A percentile compares a stretch with the other conserved stretches of the same genome.
Conservation (phyloP, 2,329 filamentous ascomycete species). For the Diaporthe longicolla region DNA sequence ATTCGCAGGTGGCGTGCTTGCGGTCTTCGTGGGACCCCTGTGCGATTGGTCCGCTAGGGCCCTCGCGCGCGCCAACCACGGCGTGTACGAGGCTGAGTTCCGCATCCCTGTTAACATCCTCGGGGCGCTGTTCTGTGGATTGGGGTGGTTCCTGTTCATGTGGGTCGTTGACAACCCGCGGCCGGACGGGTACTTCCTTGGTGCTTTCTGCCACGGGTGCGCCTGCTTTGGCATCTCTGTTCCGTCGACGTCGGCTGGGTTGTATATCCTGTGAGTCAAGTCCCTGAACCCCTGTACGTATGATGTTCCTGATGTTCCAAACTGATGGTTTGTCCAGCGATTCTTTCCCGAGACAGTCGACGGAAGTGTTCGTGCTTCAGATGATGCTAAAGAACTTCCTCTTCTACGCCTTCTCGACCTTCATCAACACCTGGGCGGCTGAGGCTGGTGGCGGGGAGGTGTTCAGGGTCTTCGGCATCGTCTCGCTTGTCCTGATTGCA, state of each 20-base stretch:
- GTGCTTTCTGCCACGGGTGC: constrained; percentile 42
- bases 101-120: constrained; percentile 45
- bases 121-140: constrained; percentile 40
- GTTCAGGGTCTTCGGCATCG: constrained; percentile 49
- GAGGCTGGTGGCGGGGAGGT: constrained; percentile 48
- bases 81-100: constrained; percentile 46
- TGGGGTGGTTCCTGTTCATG: constrained; percentile 46
- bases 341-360: constrained; percentile 49
- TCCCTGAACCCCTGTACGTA: no score
- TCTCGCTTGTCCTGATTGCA: constrained; percentile 48
- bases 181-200: constrained; percentile 42
- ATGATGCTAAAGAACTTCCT: constrained; percentile 55
- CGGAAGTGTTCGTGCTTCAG: constrained; percentile 52
- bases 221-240: constrained; percentile 45
- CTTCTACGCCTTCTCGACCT: constrained; percentile 52
- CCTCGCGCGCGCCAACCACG: constrained; percentile 40
- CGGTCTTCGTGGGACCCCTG: constrained; percentile 48
- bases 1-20: constrained; percentile 57
- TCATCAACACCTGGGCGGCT: constrained; percentile 51
- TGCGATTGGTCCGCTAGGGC: constrained; percentile 45
- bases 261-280: constrained; percentile 51
- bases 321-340: constrained; percentile 43
- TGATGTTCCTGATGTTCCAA: neutral
- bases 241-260: constrained; percentile 45
- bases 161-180: constrained; percentile 43